Evolutionary conservation across 495 filamentous ascomycete species (phyloP).

Genomic region (Lophiotrema nucula): DNA sequence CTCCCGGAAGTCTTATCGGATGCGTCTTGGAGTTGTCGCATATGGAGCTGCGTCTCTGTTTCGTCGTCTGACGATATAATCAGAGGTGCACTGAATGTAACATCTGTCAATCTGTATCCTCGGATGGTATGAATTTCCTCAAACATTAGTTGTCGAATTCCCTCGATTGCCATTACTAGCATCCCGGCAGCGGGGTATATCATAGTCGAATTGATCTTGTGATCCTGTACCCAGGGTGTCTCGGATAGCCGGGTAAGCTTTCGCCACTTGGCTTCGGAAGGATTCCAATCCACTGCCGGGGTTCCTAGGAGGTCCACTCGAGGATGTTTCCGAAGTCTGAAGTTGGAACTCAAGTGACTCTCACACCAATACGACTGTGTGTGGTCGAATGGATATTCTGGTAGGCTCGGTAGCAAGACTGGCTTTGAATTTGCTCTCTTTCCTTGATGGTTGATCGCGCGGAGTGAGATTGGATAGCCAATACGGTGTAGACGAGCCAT

Average conservation of each 20-base stretch:
- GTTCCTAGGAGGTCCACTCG: not conserved
- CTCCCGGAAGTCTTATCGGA: too few species aligned
- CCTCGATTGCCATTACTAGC: conserved; percentile 4
- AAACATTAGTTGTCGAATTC: too few species aligned
- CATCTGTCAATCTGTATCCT: too few species aligned
- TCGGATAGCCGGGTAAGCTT: not conserved
- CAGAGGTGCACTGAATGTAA: too few species aligned
- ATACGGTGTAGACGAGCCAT: too few species aligned
- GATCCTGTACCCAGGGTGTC: conserved; percentile 6
- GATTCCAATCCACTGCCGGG: not conserved
- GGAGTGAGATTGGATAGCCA: too few species aligned
- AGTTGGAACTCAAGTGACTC: not conserved
- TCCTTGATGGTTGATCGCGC: not conserved
- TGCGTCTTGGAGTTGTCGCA: too few species aligned
- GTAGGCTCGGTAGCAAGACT: not conserved
- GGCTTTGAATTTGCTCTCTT: not conserved
- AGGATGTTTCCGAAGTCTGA: not conserved
- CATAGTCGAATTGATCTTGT: not conserved
- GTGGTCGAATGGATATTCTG: conserved; percentile 7
- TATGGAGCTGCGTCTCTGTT: too few species aligned
- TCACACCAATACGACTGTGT: conserved; percentile 3
- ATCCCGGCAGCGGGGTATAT: conserved; percentile 1
- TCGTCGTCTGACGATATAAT: too few species aligned
- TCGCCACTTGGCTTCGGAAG: not conserved
- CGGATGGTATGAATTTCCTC: too few species aligned